Base-by-base conservation (phyloP, 768 basidiomycete genomes). In the Dioszegia aurantiaca region DNA sequence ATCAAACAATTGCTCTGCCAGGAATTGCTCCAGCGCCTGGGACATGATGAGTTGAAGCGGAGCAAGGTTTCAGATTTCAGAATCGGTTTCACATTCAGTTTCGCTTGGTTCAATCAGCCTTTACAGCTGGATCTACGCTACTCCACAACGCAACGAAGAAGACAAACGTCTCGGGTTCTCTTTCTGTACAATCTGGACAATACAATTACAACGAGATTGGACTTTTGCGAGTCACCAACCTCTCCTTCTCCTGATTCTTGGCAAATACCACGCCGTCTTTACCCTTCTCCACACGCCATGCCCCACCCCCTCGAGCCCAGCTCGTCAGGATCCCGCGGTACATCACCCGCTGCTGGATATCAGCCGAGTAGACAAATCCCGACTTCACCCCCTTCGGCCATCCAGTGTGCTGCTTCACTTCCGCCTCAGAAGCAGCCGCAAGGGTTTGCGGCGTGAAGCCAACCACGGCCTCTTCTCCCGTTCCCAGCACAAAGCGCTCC, bases 21-120 rank as follows among this genome's bases (percentile, higher is more conserved):
- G 61, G 44, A 57, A 73, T 40, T 61, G 41, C 55, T 76, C 74
- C 4, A 76, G 56, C 4, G 68, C 66, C 47, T 70, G 63, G 23
- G 63, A 60, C 54, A 55, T 42, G 6, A 10, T 47, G 5, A 33
- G 48, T 17, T 3, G 21, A 6, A 31, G 28, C n/a, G 44, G 24
- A 45, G 44, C 28, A 24, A 27, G 26, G 6, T 33, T 19, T 39
- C 33, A 40, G 27, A 21, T 37, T 39, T 41, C 51, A 52, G 51
- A 21, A 5, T 21, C 8, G 17, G 23, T 39, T 9, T 52, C 51
- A 39, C 27, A 51, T 51, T 1, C 17, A 33, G 12, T 8, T 8
- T n/a, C n/a, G n/a, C n/a, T n/a, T n/a, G n/a, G n/a, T n/a, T n/a
- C n/a, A n/a, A n/a, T n/a, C n/a, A n/a, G n/a, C n/a, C n/a, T n/a